These are phyloP conservation scores for Ceratocystis smalleyi DNA, from an alignment of 2,329 filamentous ascomycete genomes.

Conservation along the genomic window DNA sequence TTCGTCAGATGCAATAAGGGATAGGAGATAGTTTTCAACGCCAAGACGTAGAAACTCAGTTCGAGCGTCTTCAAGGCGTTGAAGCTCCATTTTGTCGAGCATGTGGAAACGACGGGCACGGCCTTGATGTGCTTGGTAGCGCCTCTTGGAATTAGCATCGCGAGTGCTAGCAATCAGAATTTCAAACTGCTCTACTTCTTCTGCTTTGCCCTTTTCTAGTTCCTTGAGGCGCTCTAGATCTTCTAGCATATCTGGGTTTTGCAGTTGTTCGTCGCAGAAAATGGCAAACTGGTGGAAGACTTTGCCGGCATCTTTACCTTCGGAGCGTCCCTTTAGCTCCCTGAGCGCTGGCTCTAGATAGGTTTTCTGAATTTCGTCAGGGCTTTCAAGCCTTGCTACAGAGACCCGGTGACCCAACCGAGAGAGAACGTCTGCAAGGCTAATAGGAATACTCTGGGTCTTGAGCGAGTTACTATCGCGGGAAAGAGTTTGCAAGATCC, in stretches of 20 bases:
- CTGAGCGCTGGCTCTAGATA: slow-evolving; percentile 75
- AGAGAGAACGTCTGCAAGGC: slow-evolving; percentile 63
- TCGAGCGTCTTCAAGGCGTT: slow-evolving; percentile 58
- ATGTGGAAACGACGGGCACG: slow-evolving; percentile 79
- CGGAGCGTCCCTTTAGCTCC: slow-evolving; percentile 53
- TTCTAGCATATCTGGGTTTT: slow-evolving; percentile 69
- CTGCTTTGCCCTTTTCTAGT: slow-evolving; percentile 40
- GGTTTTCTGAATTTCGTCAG: slow-evolving; percentile 72
- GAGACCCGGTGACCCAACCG: slow-evolving; percentile 81
- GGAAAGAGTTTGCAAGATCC: slow-evolving; percentile 63
- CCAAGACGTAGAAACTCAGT: slow-evolving; percentile 76
- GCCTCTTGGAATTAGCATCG: slow-evolving; percentile 37
- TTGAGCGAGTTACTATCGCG: slow-evolving; percentile 36
- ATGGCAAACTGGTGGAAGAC: slow-evolving; percentile 90
- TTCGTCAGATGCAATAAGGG: slow-evolving; percentile 68
- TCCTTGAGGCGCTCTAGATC: slow-evolving; percentile 70
- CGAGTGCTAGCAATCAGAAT: slow-evolving; percentile 38
- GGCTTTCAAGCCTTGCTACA: slow-evolving; percentile 76
- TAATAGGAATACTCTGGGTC: slow-evolving; percentile 56
- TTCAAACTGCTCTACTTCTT: slow-evolving; percentile 57
- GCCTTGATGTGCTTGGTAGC: slow-evolving; percentile 43
- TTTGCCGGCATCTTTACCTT: slow-evolving; percentile 61
- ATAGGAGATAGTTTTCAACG: slow-evolving; percentile 82
- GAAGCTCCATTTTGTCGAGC: slow-evolving; percentile 78
- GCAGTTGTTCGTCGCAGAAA: slow-evolving; percentile 88